Percentiles rank a stretch among this genome's conserved stretches.
Evolutionary conservation across 2,329 filamentous ascomycete species (phyloP).

Genomic region (Clonostachys sp.): DNA sequence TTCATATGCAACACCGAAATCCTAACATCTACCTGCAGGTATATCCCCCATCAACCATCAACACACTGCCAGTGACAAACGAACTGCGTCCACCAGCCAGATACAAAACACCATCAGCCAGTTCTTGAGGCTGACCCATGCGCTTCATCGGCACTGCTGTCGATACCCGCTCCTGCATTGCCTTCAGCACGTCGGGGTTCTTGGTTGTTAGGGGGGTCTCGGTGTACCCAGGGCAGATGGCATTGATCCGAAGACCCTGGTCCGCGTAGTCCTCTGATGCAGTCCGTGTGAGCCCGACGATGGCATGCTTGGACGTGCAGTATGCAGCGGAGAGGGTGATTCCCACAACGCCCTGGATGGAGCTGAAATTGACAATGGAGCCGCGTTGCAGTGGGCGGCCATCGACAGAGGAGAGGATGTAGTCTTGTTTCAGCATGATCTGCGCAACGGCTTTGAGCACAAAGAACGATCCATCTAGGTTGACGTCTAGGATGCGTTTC

Average conservation of each 20-base stretch:
- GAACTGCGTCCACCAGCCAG: not conserved
- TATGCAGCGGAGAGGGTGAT: not conserved
- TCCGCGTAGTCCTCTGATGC: not conserved
- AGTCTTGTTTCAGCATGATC: too few species aligned
- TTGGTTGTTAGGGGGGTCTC: not conserved
- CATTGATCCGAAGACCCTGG: not conserved
- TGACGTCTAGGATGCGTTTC: too few species aligned
- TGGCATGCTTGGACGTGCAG: not conserved
- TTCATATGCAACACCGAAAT: too few species aligned
- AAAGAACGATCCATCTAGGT: too few species aligned
- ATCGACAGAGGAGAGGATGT: too few species aligned
- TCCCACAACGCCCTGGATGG: not conserved
- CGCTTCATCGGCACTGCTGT: not conserved
- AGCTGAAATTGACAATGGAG: not conserved
- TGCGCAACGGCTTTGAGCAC: too few species aligned
- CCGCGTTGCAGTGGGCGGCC: not conserved
- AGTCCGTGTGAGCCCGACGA: not conserved
- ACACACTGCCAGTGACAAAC: not conserved
- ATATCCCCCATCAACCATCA: not conserved
- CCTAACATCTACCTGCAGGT: too few species aligned
- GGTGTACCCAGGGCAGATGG: not conserved
- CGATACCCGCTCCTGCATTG: not conserved
- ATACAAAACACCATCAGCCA: not conserved
- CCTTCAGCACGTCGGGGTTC: not conserved
- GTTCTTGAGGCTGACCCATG: not conserved